Evolutionary conservation across 2,329 filamentous ascomycete genomes (phyloP).

Genomic region (Tolypocladium ophioglossoides): DNA sequence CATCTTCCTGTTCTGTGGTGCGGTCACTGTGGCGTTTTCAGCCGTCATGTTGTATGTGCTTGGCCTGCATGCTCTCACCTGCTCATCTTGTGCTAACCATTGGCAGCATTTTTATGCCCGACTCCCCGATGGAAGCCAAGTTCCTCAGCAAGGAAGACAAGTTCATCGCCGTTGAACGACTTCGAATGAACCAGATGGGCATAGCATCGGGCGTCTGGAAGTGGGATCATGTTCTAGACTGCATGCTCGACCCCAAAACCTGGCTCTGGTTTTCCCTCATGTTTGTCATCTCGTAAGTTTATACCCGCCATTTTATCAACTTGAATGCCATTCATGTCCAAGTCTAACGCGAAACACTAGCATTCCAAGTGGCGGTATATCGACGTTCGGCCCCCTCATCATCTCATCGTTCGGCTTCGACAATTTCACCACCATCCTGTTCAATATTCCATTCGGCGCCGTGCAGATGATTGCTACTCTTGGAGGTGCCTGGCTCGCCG

Average conservation of each 20-base stretch:
- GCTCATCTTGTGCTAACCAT: not conserved
- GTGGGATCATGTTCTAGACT: constrained; percentile 41
- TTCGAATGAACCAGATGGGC: constrained; percentile 44
- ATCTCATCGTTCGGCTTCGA: constrained; percentile 48
- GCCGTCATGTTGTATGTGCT: constrained; percentile 25
- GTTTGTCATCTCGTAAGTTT: constrained; percentile 36
- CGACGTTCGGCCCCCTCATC: constrained; percentile 49
- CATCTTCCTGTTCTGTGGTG: constrained; percentile 45
- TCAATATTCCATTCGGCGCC: constrained; percentile 50
- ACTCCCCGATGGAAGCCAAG: constrained; percentile 38
- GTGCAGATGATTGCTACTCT: constrained; percentile 50
- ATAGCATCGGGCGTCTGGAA: constrained; percentile 41
- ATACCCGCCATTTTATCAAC: constrained; percentile 32
- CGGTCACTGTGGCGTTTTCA: constrained; percentile 36
- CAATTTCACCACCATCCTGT: constrained; percentile 46
- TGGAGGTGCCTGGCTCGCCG: constrained; percentile 44
- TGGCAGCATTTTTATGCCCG: constrained; percentile 29
- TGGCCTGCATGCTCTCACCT: not conserved
- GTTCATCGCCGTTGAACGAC: constrained; percentile 39
- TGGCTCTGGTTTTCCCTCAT: constrained; percentile 48
- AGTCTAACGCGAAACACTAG: not conserved
- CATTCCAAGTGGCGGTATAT: constrained; percentile 30
- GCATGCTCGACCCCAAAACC: constrained; percentile 44
- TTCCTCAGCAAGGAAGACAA: constrained; percentile 41
- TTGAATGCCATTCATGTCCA: too few species aligned